Evolutionary conservation across 1,284 basidiomycete species (phyloP).

Genomic region (Filobasidium uniguttulatum): DNA sequence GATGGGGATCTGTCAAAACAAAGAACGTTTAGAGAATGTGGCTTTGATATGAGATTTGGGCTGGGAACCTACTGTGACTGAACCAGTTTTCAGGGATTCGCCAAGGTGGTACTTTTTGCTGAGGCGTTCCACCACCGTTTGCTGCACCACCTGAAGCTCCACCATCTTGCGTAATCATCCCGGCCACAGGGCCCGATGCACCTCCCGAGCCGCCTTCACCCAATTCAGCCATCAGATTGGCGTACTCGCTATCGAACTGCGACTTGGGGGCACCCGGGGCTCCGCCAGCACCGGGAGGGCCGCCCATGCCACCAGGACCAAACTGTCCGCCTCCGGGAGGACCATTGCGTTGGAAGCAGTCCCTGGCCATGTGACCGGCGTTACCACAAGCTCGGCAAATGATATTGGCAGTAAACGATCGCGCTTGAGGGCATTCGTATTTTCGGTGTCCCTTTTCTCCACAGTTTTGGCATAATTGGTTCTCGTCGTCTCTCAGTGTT

Average conservation of each 20-base stretch:
- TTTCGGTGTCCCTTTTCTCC: conserved; percentile 73
- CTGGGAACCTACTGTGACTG: conserved; percentile 20
- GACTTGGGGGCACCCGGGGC: conserved; percentile 36
- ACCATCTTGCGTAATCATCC: conserved; percentile 21
- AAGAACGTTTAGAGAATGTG: not conserved
- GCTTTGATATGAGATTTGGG: not conserved
- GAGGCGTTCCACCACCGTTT: conserved; percentile 11
- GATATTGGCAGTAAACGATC: conserved; percentile 93
- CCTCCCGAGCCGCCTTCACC: conserved; percentile 63
- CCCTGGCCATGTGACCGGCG: conserved; percentile 88
- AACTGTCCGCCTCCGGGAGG: conserved; percentile 19
- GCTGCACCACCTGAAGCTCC: conserved; percentile 16
- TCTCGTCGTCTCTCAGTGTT: conserved; percentile 97
- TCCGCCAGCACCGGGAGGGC: conserved; percentile 30
- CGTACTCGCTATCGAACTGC: conserved; percentile 89
- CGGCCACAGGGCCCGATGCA: conserved; percentile 34
- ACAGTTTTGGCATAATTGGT: conserved; percentile 97
- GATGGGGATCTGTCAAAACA: conserved; percentile 15
- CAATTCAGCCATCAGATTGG: conserved; percentile 92
- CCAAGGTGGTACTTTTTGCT: conserved; percentile 38
- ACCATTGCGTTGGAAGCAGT: conserved; percentile 56
- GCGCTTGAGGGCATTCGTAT: conserved; percentile 92
- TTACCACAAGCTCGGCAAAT: conserved; percentile 93
- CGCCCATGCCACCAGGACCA: conserved; percentile 22
- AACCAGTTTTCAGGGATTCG: conserved; percentile 40